Percentiles rank a stretch among this genome's conserved stretches.
These are phyloP conservation scores for Neoboletus subvelutipes DNA, from an alignment of 768 basidiomycete species.

Conservation along the genomic window DNA sequence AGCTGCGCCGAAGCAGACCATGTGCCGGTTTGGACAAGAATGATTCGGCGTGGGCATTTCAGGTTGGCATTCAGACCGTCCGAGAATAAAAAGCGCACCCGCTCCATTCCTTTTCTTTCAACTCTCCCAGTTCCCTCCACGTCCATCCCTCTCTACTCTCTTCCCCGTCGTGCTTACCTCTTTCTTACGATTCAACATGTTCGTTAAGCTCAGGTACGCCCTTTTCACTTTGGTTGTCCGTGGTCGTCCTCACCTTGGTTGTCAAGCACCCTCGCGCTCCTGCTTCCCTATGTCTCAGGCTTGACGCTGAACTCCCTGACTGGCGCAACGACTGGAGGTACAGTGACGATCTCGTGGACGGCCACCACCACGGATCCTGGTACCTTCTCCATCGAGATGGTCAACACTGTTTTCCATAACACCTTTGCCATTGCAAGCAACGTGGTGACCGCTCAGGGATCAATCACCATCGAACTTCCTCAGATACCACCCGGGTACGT, in stretches of 20 bases:
- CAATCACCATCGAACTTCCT: conserved; percentile 44
- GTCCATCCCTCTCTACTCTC: conserved; percentile 16
- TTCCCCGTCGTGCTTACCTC: neutral
- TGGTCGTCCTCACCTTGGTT: neutral
- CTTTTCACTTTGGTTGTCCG: accelerated
- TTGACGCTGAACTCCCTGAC: too few species aligned
- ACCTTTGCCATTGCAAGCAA: conserved; percentile 56
- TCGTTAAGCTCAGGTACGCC: conserved; percentile 47
- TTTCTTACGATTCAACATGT: conserved; percentile 42
- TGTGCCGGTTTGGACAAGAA: conserved; percentile 18
- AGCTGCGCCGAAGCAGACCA: too few species aligned
- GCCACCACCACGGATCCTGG: conserved; percentile 40
- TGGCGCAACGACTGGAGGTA: conserved; percentile 33
- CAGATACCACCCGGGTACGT: conserved; percentile 46
- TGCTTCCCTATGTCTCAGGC: conserved; percentile 45
- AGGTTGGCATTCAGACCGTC: conserved; percentile 5
- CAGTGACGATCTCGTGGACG: conserved; percentile 49
- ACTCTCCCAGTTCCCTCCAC: conserved; percentile 16
- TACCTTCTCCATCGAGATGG: conserved; percentile 46
- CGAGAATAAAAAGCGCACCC: conserved; percentile 24
- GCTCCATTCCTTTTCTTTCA: neutral
- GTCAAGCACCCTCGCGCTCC: conserved; percentile 42
- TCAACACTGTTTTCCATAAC: conserved; percentile 51
- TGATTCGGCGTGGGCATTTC: conserved; percentile 26
- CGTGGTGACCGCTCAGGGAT: conserved; percentile 37